phyloP scores from a whole-genome alignment of 805 yeast species.

The Zygosaccharomyces lentus region DNA sequence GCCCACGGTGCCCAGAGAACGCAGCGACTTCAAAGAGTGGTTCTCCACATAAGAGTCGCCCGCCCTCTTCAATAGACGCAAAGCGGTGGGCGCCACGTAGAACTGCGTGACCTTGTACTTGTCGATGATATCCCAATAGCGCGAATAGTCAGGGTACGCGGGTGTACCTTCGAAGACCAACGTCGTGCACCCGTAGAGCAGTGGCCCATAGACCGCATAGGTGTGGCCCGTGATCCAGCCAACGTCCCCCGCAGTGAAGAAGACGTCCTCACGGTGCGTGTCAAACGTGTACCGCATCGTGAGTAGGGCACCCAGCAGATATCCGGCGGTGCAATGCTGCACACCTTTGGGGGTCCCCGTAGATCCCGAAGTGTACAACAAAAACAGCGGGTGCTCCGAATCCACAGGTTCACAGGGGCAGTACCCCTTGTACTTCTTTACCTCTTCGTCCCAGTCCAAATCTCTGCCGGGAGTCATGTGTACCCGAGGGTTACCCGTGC shows the following conservation, averaged over 20 bases:
- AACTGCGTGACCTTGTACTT: conserved; percentile 70
- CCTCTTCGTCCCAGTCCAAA: conserved; percentile 72
- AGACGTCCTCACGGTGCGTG: conserved; percentile 64
- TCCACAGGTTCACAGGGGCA: conserved; percentile 69
- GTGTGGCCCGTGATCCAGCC: conserved; percentile 93
- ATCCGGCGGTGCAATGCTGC: conserved; percentile 78
- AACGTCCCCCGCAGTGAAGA: conserved; percentile 85
- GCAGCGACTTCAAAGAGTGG: conserved; percentile 57
- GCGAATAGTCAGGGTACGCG: conserved; percentile 72
- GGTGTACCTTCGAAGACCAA: conserved; percentile 86
- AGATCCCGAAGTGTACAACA: conserved; percentile 81
- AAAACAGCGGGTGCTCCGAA: conserved; percentile 77
- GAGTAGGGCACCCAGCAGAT: conserved; percentile 64
- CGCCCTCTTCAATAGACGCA: conserved; percentile 69
- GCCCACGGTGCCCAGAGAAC: conserved; percentile 79
- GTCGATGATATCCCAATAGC: conserved; percentile 77
- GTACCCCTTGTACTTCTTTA: conserved; percentile 60
- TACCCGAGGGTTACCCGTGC: conserved; percentile 56
- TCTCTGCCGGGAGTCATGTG: conserved; percentile 51
- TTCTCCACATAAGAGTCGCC: conserved; percentile 61
- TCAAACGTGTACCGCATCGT: conserved; percentile 76
- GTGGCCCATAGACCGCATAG: conserved; percentile 78
- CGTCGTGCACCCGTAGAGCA: conserved; percentile 70
- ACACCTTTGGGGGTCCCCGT: conserved; percentile 90
- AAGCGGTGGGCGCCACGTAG: conserved; percentile 82